phyloP scores from a whole-genome alignment of 31 red algal genomes.

The Odonthalia washingtoniensis region DNA sequence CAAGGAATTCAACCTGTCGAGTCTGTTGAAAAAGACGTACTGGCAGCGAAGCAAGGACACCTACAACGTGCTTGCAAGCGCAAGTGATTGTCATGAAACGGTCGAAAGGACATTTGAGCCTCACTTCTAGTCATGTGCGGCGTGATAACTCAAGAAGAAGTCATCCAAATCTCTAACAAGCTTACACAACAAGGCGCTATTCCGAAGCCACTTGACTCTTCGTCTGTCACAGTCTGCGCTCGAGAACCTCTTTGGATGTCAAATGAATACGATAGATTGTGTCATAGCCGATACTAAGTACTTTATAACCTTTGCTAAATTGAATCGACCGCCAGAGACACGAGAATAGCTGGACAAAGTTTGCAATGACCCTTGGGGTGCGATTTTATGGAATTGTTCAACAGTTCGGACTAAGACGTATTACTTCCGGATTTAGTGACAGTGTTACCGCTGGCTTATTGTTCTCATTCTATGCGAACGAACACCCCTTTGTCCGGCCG shows the following conservation, averaged over 20 bases:
- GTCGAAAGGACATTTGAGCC: no score
- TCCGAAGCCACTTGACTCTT: no score
- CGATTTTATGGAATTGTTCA: not conserved
- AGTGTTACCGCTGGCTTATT: not conserved
- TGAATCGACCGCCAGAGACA: slow-evolving; percentile 14
- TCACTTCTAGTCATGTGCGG: no score
- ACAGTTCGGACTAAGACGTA: not conserved
- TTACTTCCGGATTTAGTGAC: not conserved
- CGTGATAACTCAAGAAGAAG: no score
- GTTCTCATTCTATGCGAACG: not conserved
- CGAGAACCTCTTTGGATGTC: not conserved
- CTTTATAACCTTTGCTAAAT: no score
- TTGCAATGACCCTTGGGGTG: not conserved
- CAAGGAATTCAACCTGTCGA: not conserved
- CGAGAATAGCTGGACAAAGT: not conserved
- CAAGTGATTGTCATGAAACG: not conserved
- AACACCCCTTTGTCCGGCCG: not conserved
- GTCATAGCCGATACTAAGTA: no score
- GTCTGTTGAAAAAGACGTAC: not conserved
- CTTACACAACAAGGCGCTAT: no score
- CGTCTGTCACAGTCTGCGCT: no score
- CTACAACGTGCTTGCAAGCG: not conserved
- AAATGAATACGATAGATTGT: not conserved
- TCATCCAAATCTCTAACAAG: no score
- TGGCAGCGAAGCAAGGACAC: not conserved